Percentiles rank a stretch among this genome's conserved stretches.
Conservation (phyloP, 179 eudicot species). For the Heliamphora pulchella region DNA sequence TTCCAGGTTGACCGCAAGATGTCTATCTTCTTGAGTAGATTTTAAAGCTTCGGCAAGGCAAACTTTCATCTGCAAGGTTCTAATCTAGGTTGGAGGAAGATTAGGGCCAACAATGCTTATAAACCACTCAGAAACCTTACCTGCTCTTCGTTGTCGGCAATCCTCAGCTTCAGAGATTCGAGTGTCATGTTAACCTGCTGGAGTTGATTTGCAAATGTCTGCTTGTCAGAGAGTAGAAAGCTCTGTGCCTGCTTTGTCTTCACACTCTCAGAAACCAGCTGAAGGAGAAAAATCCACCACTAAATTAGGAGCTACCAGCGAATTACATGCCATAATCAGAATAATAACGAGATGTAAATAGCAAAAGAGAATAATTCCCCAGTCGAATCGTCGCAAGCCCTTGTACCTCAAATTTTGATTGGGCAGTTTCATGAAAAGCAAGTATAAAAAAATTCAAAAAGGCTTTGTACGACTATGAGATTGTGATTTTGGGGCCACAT, state of each 20-base stretch:
- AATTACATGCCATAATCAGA: neutral
- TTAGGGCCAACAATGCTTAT: neutral
- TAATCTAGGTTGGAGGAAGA: slow-evolving; percentile 2
- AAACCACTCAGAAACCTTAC: slow-evolving; percentile 27
- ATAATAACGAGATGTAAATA: neutral
- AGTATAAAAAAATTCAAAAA: too few species aligned
- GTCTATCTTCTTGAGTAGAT: slow-evolving; percentile 65
- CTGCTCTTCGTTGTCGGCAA: slow-evolving; percentile 62
- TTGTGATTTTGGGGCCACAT: too few species aligned
- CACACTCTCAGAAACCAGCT: slow-evolving; percentile 96
- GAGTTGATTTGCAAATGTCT: slow-evolving; percentile 50
- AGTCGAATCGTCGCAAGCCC: too few species aligned
- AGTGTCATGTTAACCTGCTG: slow-evolving; percentile 48
- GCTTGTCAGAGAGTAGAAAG: slow-evolving; percentile 58
- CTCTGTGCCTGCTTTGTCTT: slow-evolving; percentile 72
- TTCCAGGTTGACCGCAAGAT: slow-evolving; percentile 58
- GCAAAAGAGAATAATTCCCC: neutral
- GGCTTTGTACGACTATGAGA: too few species aligned
- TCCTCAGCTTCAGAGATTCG: slow-evolving; percentile 46
- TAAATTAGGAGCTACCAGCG: slow-evolving; percentile 14
- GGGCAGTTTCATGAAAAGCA: too few species aligned
- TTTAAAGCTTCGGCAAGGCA: slow-evolving; percentile 48
- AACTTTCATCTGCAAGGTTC: slow-evolving; percentile 63
- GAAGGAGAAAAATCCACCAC: slow-evolving; percentile 18
- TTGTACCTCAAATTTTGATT: too few species aligned